Base-by-base conservation (phyloP, 2,329 filamentous ascomycete species). In the Penicillium sp. region DNA sequence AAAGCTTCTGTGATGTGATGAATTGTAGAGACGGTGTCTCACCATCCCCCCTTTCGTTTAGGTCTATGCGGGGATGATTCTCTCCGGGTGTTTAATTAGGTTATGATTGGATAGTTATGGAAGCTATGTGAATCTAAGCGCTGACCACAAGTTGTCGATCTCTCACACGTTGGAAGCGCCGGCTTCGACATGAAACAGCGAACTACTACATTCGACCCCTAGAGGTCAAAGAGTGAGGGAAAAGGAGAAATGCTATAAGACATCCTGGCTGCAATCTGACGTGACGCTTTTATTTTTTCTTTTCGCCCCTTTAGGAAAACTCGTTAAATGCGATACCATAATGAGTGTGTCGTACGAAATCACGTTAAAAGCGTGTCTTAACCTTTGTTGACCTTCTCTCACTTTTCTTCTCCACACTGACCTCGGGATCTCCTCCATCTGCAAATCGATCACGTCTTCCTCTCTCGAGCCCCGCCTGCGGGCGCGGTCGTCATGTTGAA, bases 401-500 rank as follows among this genome's bases (percentile, higher is more conserved):
- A 37, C 33, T 37, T 23, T 9, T 37, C 18, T 12, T 18, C 33
- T 20, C 33, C 18, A 15, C 33, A 37, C 41, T n/a, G 27, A 31
- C 25, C 18, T 37, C 3, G 4, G 33, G 18, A 20, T 23, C 8
- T 10, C 15, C 15, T 1, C 8, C 15, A 12, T 20, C 12, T 10
- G 6, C 15, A 20, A 37, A 12, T 38, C 13, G 44, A 42, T 4
- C 24, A 23, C 8, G n/a, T 15, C 8, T 47, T 25, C n/a, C 13
- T 24, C 25, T 38, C 10, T 49, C 42, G 46, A 45, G 42, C 38
- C 44, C 43, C n/a, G 49, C 56, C 55, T 54, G 38, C 42, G 55
- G 54, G 52, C 58, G 53, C 44, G 52, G 46, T 27, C 56, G 59
- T 59, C 23, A 62, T 63, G 59, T 41, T 37, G 43, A 66, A 66